Evolutionary conservation across 169 alveolate species (phyloP).

Genomic region (Plasmodium reichenowi): DNA sequence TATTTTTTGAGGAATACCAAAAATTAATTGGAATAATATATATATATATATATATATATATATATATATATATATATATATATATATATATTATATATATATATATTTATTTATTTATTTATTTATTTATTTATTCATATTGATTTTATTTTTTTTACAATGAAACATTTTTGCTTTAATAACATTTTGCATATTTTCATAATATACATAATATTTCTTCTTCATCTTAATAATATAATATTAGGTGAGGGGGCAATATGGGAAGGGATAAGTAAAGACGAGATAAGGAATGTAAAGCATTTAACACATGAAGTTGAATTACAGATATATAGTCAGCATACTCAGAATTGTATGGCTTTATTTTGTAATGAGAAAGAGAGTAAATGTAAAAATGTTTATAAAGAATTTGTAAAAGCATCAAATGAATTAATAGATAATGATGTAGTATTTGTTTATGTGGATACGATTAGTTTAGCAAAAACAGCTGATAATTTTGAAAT

Average conservation of each 20-base stretch:
- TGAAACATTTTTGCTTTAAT: too few relatives aligned
- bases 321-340: conserved; percentile 71
- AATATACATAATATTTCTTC: too few relatives aligned
- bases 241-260: not conserved
- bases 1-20: too few relatives aligned
- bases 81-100: too few relatives aligned
- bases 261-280: conserved; percentile 65
- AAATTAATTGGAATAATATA: too few relatives aligned
- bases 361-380: conserved; percentile 61
- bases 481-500: conserved; percentile 73
- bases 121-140: too few relatives aligned
- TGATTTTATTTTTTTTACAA: too few relatives aligned
- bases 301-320: conserved; percentile 66
- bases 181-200: too few relatives aligned
- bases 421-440: conserved; percentile 34
- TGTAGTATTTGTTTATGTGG: conserved; percentile 60
- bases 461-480: conserved; percentile 33
- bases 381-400: conserved; percentile 50
- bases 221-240: too few relatives aligned
- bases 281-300: conserved; percentile 51
- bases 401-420: conserved; percentile 56
- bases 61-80: too few relatives aligned
- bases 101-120: too few relatives aligned
- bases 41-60: too few relatives aligned
- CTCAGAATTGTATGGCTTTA: conserved; percentile 54